Base-by-base conservation (phyloP, 352 stramenopile genomes). In the Globisporangium acanthophoron region DNA sequence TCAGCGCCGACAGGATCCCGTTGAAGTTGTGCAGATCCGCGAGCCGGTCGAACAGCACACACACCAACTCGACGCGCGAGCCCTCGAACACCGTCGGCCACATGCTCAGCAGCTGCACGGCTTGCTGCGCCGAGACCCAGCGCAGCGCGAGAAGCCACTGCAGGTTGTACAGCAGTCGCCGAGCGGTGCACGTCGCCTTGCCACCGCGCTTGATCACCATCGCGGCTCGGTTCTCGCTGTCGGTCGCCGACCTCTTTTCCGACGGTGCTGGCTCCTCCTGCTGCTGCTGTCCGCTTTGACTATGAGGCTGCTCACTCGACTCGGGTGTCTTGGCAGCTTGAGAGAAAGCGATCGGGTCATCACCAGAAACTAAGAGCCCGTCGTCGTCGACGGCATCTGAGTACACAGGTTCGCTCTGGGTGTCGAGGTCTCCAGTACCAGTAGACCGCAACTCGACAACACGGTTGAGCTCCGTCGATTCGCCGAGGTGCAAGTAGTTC, bases 1-100 rank as follows among this genome's bases (percentile, higher is more conserved):
- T 75, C 9, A 93, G 61, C 3, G 76, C 73, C 13, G 76, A 79
- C 24, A 89, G 21, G 7, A 89, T 70, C 3, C 75, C 73, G 55
- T 73, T 74, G 33, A 92, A 88, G 54, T 92, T 85, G 67, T 89
- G 68, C 29, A 90, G 59, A 58, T 93, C 84, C 6, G 77, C 58
- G 15, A 93, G 54, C 1, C 81, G 69, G 31, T 88, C 76, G 56
- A 92, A 93, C 18, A 93, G 65, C 13, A 85, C 51, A 33, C 81
- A 87, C 24, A 83, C 78, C n/a, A 79, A 44, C 21, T 93, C 84
- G 43, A 84, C 70, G 9, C 80, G 78, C 1, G 76, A 73, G 6
- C 45, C 46, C 21, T 71, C 66, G 29, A 92, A 76, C 18, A 67
- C 67, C 1, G 52, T 37, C 9, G 82, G 82, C 82, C 80, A 90